Percentiles rank a stretch among this genome's conserved stretches.
Evolutionary conservation across 306 rosid species (phyloP).

Genomic region (peach (Prunus persica)): DNA sequence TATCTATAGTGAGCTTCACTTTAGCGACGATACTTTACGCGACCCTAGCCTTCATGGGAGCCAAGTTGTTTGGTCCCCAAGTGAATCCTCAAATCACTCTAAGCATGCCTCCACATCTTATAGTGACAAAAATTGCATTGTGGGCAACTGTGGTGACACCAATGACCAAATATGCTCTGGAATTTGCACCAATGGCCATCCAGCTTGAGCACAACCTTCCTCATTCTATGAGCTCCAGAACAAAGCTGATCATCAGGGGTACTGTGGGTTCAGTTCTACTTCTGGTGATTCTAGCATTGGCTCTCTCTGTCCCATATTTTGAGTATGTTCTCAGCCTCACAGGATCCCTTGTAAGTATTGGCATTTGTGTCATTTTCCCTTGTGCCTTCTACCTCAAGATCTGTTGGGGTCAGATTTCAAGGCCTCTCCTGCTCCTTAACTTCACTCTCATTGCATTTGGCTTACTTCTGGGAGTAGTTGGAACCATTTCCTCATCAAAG

Average conservation of each 20-base stretch:
- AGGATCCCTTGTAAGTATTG: conserved; percentile 58
- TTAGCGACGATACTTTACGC: conserved; percentile 42
- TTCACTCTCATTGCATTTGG: conserved; percentile 39
- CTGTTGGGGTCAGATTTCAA: conserved; percentile 51
- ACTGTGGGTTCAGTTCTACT: conserved; percentile 47
- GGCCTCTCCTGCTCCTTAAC: conserved; percentile 38
- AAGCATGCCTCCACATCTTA: conserved; percentile 54
- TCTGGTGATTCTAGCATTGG: conserved; percentile 47
- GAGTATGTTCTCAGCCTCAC: conserved; percentile 68
- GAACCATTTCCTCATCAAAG: conserved; percentile 58
- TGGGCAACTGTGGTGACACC: conserved; percentile 82
- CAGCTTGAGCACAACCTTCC: conserved; percentile 64
- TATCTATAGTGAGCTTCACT: conserved; percentile 63
- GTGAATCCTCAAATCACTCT: conserved; percentile 69
- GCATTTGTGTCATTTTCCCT: conserved; percentile 45
- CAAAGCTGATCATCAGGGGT: conserved; percentile 44
- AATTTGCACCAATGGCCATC: conserved; percentile 63
- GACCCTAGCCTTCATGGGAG: conserved; percentile 60
- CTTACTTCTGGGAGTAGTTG: conserved; percentile 45
- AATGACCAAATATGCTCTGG: conserved; percentile 79
- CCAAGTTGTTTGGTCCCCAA: conserved; percentile 55
- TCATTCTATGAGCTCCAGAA: conserved; percentile 32
- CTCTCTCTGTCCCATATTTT: conserved; percentile 65
- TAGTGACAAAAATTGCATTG: conserved; percentile 54
- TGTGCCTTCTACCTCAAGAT: conserved; percentile 63